Base-by-base conservation (phyloP, 345 rosid species). In the Salix viminalis region DNA sequence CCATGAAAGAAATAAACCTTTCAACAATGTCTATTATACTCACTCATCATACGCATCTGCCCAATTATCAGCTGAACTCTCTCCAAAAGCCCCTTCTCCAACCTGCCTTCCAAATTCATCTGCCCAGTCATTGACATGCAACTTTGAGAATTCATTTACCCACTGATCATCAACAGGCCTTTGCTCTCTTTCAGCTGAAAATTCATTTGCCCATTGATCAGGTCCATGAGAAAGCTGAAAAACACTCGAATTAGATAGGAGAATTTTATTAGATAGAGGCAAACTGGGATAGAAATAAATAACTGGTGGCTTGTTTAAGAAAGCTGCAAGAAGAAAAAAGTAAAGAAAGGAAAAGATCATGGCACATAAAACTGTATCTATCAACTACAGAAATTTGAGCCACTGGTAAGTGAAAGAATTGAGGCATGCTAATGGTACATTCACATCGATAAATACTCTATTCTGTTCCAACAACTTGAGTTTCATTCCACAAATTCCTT, bases 61-160 rank as follows among this genome's bases (percentile, higher is more conserved):
- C 99, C 99, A 96, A 74, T 72, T 84, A 87, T 91, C 97, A 75
- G 89, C 83, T 30, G 93, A 80, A 84, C 79, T 83, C 54, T 86
- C 97, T 69, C 89, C 97, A 48, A 84, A 75, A 69, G 89, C 86
- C 78, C 91, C 92, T 77, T 92, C 96, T 64, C 84, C 89, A 72
- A 88, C 83, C 76, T 91, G 89, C 81, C 75, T 86, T 36, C 88
- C 95, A 84, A 92, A 96, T 86, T 96, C 99, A 69, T 96, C 99
- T 23, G 66, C 88, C 99, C 99, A 96, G 84, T 94, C 97, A 87
- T 88, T 77, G 75, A 94, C 93, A 83, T 90, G 81, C 86, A 93
- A 86, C 87, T 96, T 92, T 34, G 99, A 94, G 85, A 96, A 96
- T 87, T 94, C 99, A 83, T 96, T 84, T 58, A 87, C 97, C 99